These are phyloP conservation scores for Fusarium subglutinans DNA, from an alignment of 2,329 filamentous ascomycete genomes.

Conservation along the genomic window DNA sequence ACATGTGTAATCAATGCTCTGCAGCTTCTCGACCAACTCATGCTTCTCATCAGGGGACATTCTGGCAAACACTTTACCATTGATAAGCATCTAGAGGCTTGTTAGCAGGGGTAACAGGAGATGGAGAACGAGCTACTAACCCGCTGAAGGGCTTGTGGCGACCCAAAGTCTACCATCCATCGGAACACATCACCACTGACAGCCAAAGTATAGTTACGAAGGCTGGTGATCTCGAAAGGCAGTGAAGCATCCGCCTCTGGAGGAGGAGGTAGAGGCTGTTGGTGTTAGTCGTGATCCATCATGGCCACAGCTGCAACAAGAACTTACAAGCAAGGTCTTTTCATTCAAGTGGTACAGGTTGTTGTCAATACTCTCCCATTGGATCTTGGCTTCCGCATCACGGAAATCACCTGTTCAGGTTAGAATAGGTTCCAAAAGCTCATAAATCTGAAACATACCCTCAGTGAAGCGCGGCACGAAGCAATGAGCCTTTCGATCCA, in stretches of 20 bases:
- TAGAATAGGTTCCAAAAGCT: background rate
- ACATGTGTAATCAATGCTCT: slow-evolving; percentile 93
- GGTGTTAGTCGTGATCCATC: slow-evolving; percentile 5
- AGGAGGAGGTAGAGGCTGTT: slow-evolving; percentile 75
- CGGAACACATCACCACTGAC: slow-evolving; percentile 94
- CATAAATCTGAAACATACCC: slow-evolving; percentile 55
- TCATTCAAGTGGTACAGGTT: slow-evolving; percentile 79
- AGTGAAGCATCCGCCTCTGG: slow-evolving; percentile 81
- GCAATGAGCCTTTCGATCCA: slow-evolving; percentile 84
- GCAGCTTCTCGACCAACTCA: slow-evolving; percentile 95
- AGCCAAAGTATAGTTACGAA: slow-evolving; percentile 87
- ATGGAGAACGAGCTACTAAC: slow-evolving; percentile 52
- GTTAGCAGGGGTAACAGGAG: background rate
- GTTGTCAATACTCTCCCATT: slow-evolving; percentile 97
- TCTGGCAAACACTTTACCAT: slow-evolving; percentile 91
- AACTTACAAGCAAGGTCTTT: slow-evolving; percentile 72
- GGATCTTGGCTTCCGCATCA: slow-evolving; percentile 76
- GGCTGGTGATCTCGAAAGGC: slow-evolving; percentile 83
- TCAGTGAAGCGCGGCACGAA: slow-evolving; percentile 90
- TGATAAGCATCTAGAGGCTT: slow-evolving; percentile 78
- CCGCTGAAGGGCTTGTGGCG: slow-evolving; percentile 77
- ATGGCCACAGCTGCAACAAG: background rate
- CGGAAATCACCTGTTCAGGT: slow-evolving; percentile 68
- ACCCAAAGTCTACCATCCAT: slow-evolving; percentile 93
- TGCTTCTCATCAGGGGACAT: slow-evolving; percentile 99